phyloP scores from a whole-genome alignment of 257 asterid species.

The Rubia yunnanensis region DNA sequence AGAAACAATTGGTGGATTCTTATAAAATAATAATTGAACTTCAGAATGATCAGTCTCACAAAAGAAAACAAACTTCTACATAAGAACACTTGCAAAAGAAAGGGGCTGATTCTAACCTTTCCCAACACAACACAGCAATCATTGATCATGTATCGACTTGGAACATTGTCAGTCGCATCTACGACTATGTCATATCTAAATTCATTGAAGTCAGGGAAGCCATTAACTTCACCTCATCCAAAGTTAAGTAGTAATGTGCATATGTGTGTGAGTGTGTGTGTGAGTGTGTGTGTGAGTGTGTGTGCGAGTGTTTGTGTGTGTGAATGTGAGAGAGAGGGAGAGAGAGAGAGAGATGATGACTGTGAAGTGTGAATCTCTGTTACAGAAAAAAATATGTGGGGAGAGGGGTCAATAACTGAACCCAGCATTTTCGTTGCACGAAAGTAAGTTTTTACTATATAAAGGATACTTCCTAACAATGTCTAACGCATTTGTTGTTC shows the following conservation, averaged over 20 bases:
- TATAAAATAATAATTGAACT: not conserved
- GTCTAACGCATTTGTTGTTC: conserved; percentile 75
- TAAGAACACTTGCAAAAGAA: not conserved
- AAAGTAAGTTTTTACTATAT: not conserved
- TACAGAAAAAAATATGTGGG: not conserved
- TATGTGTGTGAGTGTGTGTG: not conserved
- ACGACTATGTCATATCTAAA: conserved; percentile 82
- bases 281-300: not conserved
- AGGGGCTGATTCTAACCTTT: conserved; percentile 49
- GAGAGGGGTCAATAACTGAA: no score
- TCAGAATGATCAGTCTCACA: not conserved
- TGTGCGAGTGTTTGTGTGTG: no score
- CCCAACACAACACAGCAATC: conserved; percentile 91
- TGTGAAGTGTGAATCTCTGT: not conserved
- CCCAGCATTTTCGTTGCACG: no score
- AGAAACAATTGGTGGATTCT: not conserved
- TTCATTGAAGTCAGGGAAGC: conserved; percentile 17
- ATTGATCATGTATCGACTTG: conserved; percentile 92
- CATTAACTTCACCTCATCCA: conserved; percentile 5
- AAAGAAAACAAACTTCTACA: not conserved
- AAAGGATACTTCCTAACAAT: conserved; percentile 62
- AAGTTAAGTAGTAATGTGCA: not conserved
- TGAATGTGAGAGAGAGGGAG: not conserved
- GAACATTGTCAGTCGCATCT: conserved; percentile 96
- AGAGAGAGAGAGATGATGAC: not conserved